Evolutionary conservation across 805 yeast species (phyloP), one percentile per base, ranked within the genome.

Genomic region (Metschnikowia arizonensis): DNA sequence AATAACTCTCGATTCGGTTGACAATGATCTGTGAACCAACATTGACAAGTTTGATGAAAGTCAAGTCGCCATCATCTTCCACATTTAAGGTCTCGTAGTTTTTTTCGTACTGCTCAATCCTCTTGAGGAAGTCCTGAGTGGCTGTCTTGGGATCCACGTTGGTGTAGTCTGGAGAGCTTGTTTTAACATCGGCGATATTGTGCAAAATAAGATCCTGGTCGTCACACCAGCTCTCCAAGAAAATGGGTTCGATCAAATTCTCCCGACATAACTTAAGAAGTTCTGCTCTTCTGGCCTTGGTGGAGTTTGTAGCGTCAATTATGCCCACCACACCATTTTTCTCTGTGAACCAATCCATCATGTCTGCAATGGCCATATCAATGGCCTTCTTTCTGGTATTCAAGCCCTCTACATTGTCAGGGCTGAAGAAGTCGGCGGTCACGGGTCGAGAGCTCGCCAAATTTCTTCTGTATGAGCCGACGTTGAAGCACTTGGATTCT

Each of bases 261-360:
- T 77, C 76, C 30, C 84, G 68, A 53, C 85, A 79, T 44, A 84
- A 70, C 53, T 76, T 66, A 50, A 82, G 68, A 42, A 91, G 77
- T 71, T 77, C 69, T 21, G 72, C 72, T 54, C 99, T 76, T 57
- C 95, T 77, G 37, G 74, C 79, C 48, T 75, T 69, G 3, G 97
- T 89, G 30, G 89, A 83, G 64, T 91, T 90, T 2, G 97, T 88
- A 21, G 97, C 97, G 65, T 93, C 99, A 47, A 91, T 72, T 5
- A 93, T 87, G 0, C 96, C 98, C 35, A 93, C 98, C 21, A 83
- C 85, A 12, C 96, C 96, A 48, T 80, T 74, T 44, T 85, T 88
- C 14, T 82, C 79, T 29, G 75, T 71, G 61, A 87, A 88, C 98
- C 98, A 93, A 37, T 76, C 66, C 76, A 89, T 75, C 84, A 91